These are phyloP conservation scores for Lepiota venenata DNA, from an alignment of 768 basidiomycete species.

Conservation along the genomic window DNA sequence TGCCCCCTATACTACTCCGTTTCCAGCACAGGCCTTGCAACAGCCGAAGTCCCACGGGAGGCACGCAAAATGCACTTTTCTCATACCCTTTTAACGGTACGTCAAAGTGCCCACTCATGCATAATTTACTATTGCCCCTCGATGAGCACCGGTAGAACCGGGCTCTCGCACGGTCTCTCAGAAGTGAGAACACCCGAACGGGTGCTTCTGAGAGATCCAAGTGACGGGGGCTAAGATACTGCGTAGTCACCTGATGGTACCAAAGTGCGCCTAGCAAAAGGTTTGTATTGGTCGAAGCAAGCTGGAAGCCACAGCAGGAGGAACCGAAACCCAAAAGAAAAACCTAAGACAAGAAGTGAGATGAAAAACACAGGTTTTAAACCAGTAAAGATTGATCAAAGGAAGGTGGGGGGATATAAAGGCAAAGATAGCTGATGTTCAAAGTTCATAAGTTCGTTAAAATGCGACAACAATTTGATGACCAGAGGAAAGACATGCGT, in stretches of 20 bases:
- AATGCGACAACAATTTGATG: background rate
- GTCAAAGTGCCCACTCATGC: background rate
- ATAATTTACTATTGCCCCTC: constrained; percentile 6
- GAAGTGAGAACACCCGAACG: background rate
- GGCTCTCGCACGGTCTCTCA: background rate
- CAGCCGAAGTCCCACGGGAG: constrained; percentile 81
- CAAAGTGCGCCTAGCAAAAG: background rate
- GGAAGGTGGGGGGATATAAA: background rate
- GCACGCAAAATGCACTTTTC: constrained; percentile 45
- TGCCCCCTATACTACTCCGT: constrained; percentile 83
- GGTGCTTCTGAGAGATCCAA: constrained; percentile 1
- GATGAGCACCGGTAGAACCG: background rate
- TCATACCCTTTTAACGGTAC: constrained; percentile 19
- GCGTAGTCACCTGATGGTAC: no score
- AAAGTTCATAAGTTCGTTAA: background rate
- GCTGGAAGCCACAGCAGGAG: background rate
- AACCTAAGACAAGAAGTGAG: background rate
- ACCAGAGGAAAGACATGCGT: constrained; percentile 3
- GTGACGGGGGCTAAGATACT: background rate
- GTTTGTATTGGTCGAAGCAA: constrained; percentile 2
- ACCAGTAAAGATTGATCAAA: no score
- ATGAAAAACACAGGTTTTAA: no score
- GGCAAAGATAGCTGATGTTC: background rate
- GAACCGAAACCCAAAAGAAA: constrained; percentile 1
- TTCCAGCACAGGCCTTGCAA: constrained; percentile 74